These are phyloP conservation scores for Neocucurbitaria cava DNA, from an alignment of 2,329 filamentous ascomycete species.

Conservation along the genomic window DNA sequence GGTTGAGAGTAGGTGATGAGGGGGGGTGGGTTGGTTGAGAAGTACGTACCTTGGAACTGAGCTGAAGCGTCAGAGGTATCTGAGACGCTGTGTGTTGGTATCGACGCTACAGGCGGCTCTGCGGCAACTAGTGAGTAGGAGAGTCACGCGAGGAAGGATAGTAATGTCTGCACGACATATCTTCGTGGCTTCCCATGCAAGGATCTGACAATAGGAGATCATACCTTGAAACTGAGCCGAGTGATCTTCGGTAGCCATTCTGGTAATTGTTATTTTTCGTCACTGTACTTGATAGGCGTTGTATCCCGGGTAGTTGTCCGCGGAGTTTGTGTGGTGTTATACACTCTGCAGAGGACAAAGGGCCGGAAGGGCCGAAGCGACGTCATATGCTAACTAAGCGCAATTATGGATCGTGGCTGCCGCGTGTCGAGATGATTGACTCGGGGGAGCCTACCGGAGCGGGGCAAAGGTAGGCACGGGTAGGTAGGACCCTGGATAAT, in stretches of 20 bases:
- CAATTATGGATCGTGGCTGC: slow-evolving; percentile 4
- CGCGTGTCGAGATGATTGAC: slow-evolving; percentile 13
- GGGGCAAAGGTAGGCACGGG: too few species aligned
- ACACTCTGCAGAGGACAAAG: not conserved
- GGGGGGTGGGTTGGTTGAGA: not conserved
- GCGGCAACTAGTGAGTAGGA: not conserved
- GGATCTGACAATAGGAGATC: not conserved
- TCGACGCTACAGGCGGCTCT: not conserved
- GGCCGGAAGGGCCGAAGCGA: not conserved
- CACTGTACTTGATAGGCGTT: not conserved
- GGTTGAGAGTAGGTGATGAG: not conserved
- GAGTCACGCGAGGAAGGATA: not conserved
- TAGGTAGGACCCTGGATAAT: too few species aligned
- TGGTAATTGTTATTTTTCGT: not conserved
- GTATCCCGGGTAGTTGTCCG: not conserved
- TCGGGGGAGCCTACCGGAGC: not conserved
- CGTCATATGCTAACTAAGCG: slow-evolving; percentile 19
- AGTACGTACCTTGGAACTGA: slow-evolving; percentile 17
- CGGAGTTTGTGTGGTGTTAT: not conserved
- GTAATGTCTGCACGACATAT: too few species aligned
- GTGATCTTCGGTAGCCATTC: not conserved
- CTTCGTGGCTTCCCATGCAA: too few species aligned
- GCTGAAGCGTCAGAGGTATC: slow-evolving; percentile 1
- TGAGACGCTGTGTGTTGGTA: not conserved
- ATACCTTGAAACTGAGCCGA: not conserved